Evolutionary conservation across 805 yeast species (phyloP).

Genomic region (Sungouiozyma ichnusensis): DNA sequence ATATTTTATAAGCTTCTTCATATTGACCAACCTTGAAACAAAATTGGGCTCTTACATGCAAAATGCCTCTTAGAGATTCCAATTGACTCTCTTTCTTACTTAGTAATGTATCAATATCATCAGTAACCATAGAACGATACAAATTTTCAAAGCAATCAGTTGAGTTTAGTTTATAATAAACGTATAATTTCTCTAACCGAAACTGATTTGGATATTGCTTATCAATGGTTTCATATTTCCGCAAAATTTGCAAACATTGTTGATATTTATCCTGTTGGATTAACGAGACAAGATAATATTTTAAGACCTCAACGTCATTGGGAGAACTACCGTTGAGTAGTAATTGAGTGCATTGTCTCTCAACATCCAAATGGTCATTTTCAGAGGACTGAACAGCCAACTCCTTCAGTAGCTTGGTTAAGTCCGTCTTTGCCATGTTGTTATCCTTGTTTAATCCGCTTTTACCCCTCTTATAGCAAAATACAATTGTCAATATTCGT

Average conservation of each 20-base stretch:
- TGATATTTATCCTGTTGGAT: slow-evolving; percentile 56
- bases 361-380: slow-evolving; percentile 22
- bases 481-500: neutral
- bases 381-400: slow-evolving; percentile 23
- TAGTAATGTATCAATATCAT: slow-evolving; percentile 4
- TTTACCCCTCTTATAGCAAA: neutral
- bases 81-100: slow-evolving; percentile 6
- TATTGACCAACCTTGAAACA: slow-evolving; percentile 42
- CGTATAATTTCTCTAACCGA: slow-evolving; percentile 48
- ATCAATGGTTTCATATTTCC: slow-evolving; percentile 29
- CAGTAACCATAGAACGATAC: slow-evolving; percentile 13
- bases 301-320: slow-evolving; percentile 21
- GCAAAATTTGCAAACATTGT: slow-evolving; percentile 38
- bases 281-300: slow-evolving; percentile 45
- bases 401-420: slow-evolving; percentile 19
- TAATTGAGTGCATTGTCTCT: slow-evolving; percentile 17
- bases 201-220: slow-evolving; percentile 28
- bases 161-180: slow-evolving; percentile 46
- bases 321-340: slow-evolving; percentile 12
- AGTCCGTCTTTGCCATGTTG: slow-evolving; percentile 16
- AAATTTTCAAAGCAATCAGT: slow-evolving; percentile 8
- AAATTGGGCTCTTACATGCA: slow-evolving; percentile 44
- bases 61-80: slow-evolving; percentile 29
- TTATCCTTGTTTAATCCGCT: neutral
- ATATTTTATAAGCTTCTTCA: slow-evolving; percentile 40